Evolutionary conservation across 345 rosid species (phyloP).

Genomic region (Pistacia atlantica): DNA sequence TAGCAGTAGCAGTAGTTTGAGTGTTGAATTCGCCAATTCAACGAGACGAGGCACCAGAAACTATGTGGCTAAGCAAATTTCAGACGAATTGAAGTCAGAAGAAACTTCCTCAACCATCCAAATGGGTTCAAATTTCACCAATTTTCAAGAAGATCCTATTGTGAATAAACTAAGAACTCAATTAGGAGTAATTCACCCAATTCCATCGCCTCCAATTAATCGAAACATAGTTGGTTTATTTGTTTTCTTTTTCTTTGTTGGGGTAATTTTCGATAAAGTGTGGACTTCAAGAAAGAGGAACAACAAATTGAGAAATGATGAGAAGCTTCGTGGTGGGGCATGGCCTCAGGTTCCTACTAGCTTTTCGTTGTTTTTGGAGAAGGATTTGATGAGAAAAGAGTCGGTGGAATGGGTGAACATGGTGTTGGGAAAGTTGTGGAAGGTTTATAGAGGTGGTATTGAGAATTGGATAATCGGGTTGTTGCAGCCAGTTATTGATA

Average conservation of each 20-base stretch:
- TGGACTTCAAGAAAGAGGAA: constrained; percentile 75
- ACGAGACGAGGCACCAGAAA: constrained; percentile 37
- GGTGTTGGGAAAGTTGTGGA: constrained; percentile 97
- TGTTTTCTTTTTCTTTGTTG: constrained; percentile 88
- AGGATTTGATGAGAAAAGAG: constrained; percentile 95
- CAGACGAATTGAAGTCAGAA: constrained; percentile 51
- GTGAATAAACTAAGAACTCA: constrained; percentile 90
- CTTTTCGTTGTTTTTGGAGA: constrained; percentile 79
- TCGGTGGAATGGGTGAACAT: constrained; percentile 99
- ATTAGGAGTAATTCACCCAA: constrained; percentile 84
- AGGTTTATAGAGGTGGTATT: constrained; percentile 86
- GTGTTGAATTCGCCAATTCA: constrained; percentile 36
- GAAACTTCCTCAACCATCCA: constrained; percentile 38
- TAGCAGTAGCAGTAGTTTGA: constrained; percentile 21
- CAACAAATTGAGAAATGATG: constrained; percentile 29
- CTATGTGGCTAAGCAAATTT: constrained; percentile 43
- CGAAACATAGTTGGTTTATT: constrained; percentile 66
- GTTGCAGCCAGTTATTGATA: constrained; percentile 97
- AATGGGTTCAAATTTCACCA: constrained; percentile 55
- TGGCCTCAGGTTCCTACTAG: constrained; percentile 94
- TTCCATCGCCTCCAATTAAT: constrained; percentile 85
- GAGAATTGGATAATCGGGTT: constrained; percentile 92
- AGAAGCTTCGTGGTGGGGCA: constrained; percentile 32
- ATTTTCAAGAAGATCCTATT: constrained; percentile 76
- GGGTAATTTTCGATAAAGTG: constrained; percentile 82